Base-by-base conservation (phyloP, 768 basidiomycete species). In the Psilocybe cyanescens region DNA sequence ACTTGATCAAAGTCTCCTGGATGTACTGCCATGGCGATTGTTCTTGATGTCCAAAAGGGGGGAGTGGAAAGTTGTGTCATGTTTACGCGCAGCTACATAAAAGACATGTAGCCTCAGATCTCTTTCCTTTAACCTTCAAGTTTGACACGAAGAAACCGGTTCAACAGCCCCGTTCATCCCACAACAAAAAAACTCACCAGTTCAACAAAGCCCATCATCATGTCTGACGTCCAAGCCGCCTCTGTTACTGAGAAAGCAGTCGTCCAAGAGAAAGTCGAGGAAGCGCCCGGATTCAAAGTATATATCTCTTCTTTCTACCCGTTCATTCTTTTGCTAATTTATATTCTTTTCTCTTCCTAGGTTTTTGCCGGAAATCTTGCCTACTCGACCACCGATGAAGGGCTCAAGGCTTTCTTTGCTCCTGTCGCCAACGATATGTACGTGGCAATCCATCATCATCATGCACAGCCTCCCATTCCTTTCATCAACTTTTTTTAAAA, bases 281-380 rank as follows among this genome's bases (percentile, higher is more conserved):
- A 91, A 83, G 81, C 82, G 67, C 86, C 87, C 72, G 87, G 85
- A 75, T 90, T 88, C 89, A 94, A 94, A 86, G 92, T 91, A 69
- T 66, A 63, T 67, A 71, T 70, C 65, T 64, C 58, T 57, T 65
- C 64, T 68, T 62, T 57, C 55, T 55, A 35, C 52, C 51, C 41
- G 60, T 39, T 68, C 55, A 71, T 68, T 65, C 65, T 63, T 29
- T 16, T 9, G 35, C 51, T 53, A 50, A 30, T 33, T 17, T 62
- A 64, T 66, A 62, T 51, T 61, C 59, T 60, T 47, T 55, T 53
- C 54, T 59, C 57, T 57, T 62, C 62, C 55, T 69, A 95, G 94
- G 92, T 95, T 82, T 96, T 96, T 77, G 92, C 89, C 73, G 95
- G 95, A 70, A 97, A 97, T 81, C 94, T 97, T 83, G 87, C 93